Percentiles rank a stretch among this genome's conserved stretches.
Conservation (phyloP, 306 rosid species). For the Malus domestica region DNA sequence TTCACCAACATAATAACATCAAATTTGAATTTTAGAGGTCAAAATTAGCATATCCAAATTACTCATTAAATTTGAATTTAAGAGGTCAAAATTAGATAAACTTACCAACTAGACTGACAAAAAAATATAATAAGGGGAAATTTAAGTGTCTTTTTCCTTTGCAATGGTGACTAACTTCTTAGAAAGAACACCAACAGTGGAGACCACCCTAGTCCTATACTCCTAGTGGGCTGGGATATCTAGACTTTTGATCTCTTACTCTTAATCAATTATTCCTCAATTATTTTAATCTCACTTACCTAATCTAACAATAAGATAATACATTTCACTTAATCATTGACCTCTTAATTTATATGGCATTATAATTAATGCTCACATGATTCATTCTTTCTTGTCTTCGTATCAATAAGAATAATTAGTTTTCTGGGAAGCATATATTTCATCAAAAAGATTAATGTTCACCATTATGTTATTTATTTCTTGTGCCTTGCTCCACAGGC, state of each 20-base stretch:
- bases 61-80: neutral
- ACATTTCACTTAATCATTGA: neutral
- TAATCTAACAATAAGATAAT: slow-evolving; percentile 15
- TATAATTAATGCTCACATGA: slow-evolving; percentile 3
- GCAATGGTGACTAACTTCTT: slow-evolving; percentile 22
- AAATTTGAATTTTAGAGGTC: neutral
- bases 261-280: neutral
- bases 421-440: too few relatives aligned
- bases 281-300: slow-evolving; percentile 20
- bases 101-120: slow-evolving; percentile 35
- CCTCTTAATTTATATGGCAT: neutral
- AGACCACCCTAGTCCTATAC: neutral
- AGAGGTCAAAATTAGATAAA: slow-evolving; percentile 5
- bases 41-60: neutral
- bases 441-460: too few relatives aligned
- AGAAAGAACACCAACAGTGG: slow-evolving; percentile 8
- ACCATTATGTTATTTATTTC: too few relatives aligned
- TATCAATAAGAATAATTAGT: neutral
- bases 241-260: slow-evolving; percentile 3
- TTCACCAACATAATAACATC: neutral
- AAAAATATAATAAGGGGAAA: slow-evolving; percentile 20
- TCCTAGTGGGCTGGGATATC: neutral
- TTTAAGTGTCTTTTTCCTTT: slow-evolving; percentile 28
- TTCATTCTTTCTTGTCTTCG: slow-evolving; percentile 11
- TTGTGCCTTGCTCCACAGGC: neutral